Base-by-base conservation (phyloP, 2,329 filamentous ascomycete species). In the Fusarium sp. region DNA sequence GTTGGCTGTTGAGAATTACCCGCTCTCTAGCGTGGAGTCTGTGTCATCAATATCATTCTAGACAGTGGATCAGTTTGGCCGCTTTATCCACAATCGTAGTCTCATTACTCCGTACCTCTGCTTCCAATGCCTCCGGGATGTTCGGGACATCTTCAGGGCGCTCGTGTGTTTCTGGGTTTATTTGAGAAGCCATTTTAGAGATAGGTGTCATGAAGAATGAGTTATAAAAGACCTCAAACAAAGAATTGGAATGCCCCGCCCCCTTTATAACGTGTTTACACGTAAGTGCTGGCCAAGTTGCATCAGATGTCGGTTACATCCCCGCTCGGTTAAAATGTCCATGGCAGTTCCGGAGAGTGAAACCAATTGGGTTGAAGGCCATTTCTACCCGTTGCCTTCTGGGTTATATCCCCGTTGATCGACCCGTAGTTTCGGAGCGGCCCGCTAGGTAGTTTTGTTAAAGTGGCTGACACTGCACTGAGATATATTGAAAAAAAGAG, bases 251-350 rank as follows among this genome's bases (percentile, higher is more conserved):
- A 19, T 17, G 9, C 17, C 15, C 50, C 57, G n/a, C 57, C 58
- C 58, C 50, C 58, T 63, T 63, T 57, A 63, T 63, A 33, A 14
- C 7, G 28, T 22, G 22, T 40, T 45, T 13, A 2, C 24, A 17
- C 7, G 15, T 45, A 22, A 10, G 15, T 32, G 48, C 24, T 32
- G 41, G 22, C 8, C 11, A n/a, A 26, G 39, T 48, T 24, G 22
- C n/a, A 63, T 50, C 60, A 63, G 40, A 24, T 28, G 20, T 20
- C 37, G 56, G 47, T 17, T 20, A 8, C 11, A 13, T 48, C 50
- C n/a, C 60, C 44, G 47, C 58, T 63, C 44, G 39, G 28, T 22
- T 32, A 45, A 57, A 45, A 57, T 57, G 15, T 39, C 28, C 17
- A 63, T 7, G 14, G 17, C 6, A 45, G 8, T 7, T 24, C 24